Evolutionary conservation across 768 basidiomycete genomes (phyloP), one percentile per base, ranked within the genome.

Genomic region (Mycena albidolilacea): DNA sequence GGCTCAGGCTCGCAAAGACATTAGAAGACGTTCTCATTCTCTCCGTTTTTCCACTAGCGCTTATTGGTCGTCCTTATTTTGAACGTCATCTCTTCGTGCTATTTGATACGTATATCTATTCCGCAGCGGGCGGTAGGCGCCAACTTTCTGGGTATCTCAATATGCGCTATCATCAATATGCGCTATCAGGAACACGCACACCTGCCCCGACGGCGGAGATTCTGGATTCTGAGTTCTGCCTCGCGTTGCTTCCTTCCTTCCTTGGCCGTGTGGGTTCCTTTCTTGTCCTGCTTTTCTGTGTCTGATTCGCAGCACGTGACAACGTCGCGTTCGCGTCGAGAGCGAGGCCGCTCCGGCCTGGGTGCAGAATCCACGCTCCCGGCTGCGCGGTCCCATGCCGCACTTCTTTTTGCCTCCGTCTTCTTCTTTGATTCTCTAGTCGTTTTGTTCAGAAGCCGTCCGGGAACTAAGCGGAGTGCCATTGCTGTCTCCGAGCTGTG

Each of bases 161-260:
- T 35, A 23, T 23, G 37, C n/a, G 11, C 17, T 62, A 69, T 69
- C 67, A 69, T 19, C 48, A 52, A n/a, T 35, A 23, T 23, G 37
- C n/a, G 11, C 17, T 62, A 69, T 69, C 67, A 69, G 52, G 59
- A 54, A 67, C 43, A 62, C 14, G 17, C 23, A 30, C 7, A 12
- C 50, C 50, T 23, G n/a, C 23, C 67, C 67, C 67, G 67, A 68
- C 67, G 67, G 67, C 44, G 58, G 67, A 68, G 67, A n/a, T 7
- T 10, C 43, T 35, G 5, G 38, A 43, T 30, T 66, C 55, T 30
- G 52, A 9, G 21, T 17, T 41, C 52, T 48, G 46, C 7, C 5
- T 54, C 11, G 41, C 46, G 5, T 14, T 14, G 19, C n/a, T 38
- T n/a, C 15, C 39, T 61, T 61, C 59, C 14, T 23, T 61, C 58